Conservation (phyloP, 2,329 filamentous ascomycete genomes). For the Fusarium albidum region DNA sequence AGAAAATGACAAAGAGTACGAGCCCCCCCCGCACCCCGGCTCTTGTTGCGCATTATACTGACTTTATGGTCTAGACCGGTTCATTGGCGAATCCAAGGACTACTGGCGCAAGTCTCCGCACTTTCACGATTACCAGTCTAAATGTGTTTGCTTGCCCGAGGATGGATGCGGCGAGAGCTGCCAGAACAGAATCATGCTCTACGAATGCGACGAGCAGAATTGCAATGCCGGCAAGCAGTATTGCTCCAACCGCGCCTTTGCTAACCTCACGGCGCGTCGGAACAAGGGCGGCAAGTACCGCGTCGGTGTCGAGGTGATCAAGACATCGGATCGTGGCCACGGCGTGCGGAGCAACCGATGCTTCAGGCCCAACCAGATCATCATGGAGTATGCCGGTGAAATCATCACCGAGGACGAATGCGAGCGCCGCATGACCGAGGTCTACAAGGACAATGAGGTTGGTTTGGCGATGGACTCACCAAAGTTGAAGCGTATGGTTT, state of each 20-base stretch:
- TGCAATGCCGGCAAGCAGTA: slow-evolving; percentile 78
- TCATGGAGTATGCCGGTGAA: slow-evolving; percentile 97
- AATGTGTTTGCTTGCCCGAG: slow-evolving; percentile 79
- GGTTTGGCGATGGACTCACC: slow-evolving; percentile 42
- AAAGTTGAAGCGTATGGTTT: not conserved
- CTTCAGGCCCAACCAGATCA: slow-evolving; percentile 91
- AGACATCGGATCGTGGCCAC: slow-evolving; percentile 87
- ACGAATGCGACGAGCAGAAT: slow-evolving; percentile 92
- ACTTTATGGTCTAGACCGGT: slow-evolving; percentile 73
- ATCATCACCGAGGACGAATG: slow-evolving; percentile 96
- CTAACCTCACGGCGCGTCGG: slow-evolving; percentile 76
- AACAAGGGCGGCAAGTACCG: slow-evolving; percentile 86
- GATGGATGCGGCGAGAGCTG: slow-evolving; percentile 89
- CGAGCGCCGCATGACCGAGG: slow-evolving; percentile 89
- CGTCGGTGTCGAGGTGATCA: slow-evolving; percentile 93
- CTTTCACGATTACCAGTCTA: slow-evolving; percentile 76
- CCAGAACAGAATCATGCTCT: slow-evolving; percentile 95
- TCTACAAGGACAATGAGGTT: slow-evolving; percentile 94
- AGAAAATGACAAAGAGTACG: slow-evolving; percentile 89
- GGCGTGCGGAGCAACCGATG: slow-evolving; percentile 90
- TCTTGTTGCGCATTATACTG: slow-evolving; percentile 37
- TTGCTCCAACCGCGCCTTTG: slow-evolving; percentile 90
- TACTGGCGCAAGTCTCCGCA: slow-evolving; percentile 83
- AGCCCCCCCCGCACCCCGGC: slow-evolving; percentile 21
- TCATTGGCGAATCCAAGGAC: slow-evolving; percentile 82